Evolutionary conservation across 1,284 basidiomycete genomes (phyloP).

Genomic region (Fomes fomentarius): DNA sequence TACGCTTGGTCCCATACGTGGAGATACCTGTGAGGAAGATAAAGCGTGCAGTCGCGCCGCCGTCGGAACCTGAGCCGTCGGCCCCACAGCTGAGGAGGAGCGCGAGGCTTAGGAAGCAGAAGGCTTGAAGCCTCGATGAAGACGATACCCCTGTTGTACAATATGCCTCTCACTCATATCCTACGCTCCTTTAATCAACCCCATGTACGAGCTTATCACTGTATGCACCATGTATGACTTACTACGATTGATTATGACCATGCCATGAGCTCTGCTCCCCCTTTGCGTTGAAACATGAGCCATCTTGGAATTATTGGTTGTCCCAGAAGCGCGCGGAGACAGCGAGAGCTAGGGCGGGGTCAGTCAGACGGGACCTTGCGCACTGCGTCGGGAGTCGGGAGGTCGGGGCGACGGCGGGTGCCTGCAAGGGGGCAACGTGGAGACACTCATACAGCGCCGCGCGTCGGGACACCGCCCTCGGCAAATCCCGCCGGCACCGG

Average conservation of each 20-base stretch:
- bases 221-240: constrained; percentile 1
- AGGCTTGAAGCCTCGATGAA: no score
- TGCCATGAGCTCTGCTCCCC: background rate
- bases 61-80: background rate
- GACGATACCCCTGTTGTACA: background rate
- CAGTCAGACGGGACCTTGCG: no score
- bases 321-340: no score
- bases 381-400: no score
- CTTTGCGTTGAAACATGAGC: no score
- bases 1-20: no score
- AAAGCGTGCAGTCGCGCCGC: background rate
- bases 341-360: no score
- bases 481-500: constrained; percentile 1
- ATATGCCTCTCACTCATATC: background rate
- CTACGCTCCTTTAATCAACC: background rate
- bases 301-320: no score
- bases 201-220: background rate
- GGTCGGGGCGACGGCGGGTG: no score
- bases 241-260: background rate
- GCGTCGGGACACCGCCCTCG: background rate
- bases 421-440: no score
- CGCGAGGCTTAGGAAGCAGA: background rate
- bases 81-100: background rate
- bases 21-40: background rate
- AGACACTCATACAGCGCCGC: no score